Percentiles rank a stretch among this genome's conserved stretches.
These are phyloP conservation scores for Pseudocercospora eumusae DNA, from an alignment of 2,329 filamentous ascomycete genomes.

Conservation along the genomic window DNA sequence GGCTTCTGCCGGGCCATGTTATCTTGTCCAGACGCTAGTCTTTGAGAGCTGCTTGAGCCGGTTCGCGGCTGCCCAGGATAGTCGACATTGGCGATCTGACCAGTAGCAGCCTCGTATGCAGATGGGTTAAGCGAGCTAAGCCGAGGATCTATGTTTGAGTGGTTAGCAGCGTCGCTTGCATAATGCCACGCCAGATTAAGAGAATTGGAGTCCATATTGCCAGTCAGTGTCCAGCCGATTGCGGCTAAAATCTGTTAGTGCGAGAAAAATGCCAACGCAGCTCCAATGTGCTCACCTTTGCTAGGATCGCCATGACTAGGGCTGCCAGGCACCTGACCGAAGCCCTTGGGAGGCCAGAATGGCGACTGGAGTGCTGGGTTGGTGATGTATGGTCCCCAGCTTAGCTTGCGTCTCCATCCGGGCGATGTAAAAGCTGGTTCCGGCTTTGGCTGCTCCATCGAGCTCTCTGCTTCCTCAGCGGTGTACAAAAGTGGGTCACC, in stretches of 20 bases:
- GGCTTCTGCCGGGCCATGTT: slow-evolving; percentile 11
- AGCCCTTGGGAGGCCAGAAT: slow-evolving; percentile 28
- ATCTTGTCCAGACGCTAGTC: slow-evolving; percentile 7
- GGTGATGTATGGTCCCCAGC: slow-evolving; percentile 47
- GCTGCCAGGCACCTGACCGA: slow-evolving; percentile 43
- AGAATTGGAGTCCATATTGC: slow-evolving; percentile 80
- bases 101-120: slow-evolving; percentile 18
- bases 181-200: slow-evolving; percentile 82
- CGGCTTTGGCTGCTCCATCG: slow-evolving; percentile 55
- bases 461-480: slow-evolving; percentile 74
- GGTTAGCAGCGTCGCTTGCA: slow-evolving; percentile 52
- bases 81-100: slow-evolving; percentile 15
- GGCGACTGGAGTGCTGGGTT: slow-evolving; percentile 23
- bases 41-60: slow-evolving; percentile 18
- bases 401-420: slow-evolving; percentile 53
- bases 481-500: slow-evolving; percentile 70
- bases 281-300: slow-evolving; percentile 46
- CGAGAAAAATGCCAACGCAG: slow-evolving; percentile 12
- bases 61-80: slow-evolving; percentile 16
- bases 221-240: slow-evolving; percentile 85
- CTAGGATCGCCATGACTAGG: slow-evolving; percentile 52
- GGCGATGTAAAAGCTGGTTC: slow-evolving; percentile 54
- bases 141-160: slow-evolving; percentile 22
- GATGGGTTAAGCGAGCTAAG: slow-evolving; percentile 23
- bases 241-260: slow-evolving; percentile 42